phyloP scores from a whole-genome alignment of 2,329 filamentous ascomycete species.

The Xylaria digitata region DNA sequence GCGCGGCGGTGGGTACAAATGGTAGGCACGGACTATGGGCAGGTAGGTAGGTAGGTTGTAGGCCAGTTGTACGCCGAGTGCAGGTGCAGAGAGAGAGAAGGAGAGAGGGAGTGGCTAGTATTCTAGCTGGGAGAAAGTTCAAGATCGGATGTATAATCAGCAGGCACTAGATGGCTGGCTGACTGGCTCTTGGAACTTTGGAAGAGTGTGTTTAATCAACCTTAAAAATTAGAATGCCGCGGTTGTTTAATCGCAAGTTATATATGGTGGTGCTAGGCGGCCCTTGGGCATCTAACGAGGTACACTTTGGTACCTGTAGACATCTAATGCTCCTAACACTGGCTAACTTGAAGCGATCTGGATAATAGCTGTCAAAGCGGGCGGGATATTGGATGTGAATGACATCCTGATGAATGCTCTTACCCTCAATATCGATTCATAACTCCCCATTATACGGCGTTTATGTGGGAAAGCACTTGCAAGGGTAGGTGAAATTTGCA shows the following conservation, averaged over 20 bases:
- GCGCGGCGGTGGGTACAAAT: too few species aligned
- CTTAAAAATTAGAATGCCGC: background rate
- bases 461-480: conserved; percentile 6
- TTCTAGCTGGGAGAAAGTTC: too few species aligned
- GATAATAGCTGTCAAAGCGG: background rate
- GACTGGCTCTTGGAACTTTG: conserved; percentile 11
- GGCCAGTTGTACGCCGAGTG: too few species aligned
- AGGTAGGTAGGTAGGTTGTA: background rate
- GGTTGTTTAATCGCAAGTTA: background rate
- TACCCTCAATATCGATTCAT: background rate
- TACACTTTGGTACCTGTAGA: conserved; percentile 21
- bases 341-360: background rate
- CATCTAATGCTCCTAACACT: background rate
- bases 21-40: too few species aligned
- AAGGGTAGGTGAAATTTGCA: background rate
- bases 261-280: background rate
- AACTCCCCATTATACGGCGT: background rate
- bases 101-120: too few species aligned
- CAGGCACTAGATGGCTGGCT: too few species aligned
- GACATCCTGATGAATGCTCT: conserved; percentile 4
- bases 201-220: background rate
- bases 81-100: too few species aligned
- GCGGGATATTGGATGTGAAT: conserved; percentile 13
- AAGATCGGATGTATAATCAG: background rate
- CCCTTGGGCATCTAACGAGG: background rate